Base-by-base conservation (phyloP, 768 basidiomycete species). In the Cystobasidiopsis lactophilus region DNA sequence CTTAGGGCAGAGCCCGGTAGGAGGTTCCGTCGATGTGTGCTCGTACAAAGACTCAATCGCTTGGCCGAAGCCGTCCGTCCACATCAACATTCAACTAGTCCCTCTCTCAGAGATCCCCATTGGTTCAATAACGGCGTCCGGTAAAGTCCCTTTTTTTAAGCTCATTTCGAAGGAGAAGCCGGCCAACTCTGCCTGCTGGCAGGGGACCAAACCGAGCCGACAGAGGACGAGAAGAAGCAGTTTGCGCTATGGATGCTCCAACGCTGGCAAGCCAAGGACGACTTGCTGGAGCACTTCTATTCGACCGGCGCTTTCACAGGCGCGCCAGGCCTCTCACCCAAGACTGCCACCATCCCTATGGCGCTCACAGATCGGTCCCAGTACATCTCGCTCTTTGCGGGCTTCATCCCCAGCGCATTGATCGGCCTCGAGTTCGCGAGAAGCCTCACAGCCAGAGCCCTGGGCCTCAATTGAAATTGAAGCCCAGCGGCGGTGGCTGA, bases 251-350 rank as follows among this genome's bases (percentile, higher is more conserved):
- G 93, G 93, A 68, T 96, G 50, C 68, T 80, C 57, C 69, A 73
- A 39, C 63, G 83, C 51, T 98, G 91, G 89, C 66, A 68, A 38
- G 77, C 79, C 62, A 96, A 98, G 68, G 93, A 98, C 65, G 67
- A 69, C 44, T 70, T 77, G 49, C 76, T 96, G 65, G 74, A 75
- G n/a, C 66, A 63, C 44, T 91, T 79, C 40, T 47, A 47, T 26
- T 10, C 4, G 45, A 47, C 45, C 10, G 45, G 23, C 11, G 23
- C 45, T 9, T 47, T 47, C 45, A 4, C 45, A 23, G 29, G 24
- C 18, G 45, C 23, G 30, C 40, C 18, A 9, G n/a, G 40, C 40
- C 9, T 43, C 19, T n/a, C 18, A 43, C 7, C 9, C n/a, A 9
- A 7, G 24, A 43, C 45, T 16, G 33, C 16, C 33, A 35, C 33